Evolutionary conservation across 2,329 filamentous ascomycete species (phyloP).

Genomic region (Penicillium concentricum): DNA sequence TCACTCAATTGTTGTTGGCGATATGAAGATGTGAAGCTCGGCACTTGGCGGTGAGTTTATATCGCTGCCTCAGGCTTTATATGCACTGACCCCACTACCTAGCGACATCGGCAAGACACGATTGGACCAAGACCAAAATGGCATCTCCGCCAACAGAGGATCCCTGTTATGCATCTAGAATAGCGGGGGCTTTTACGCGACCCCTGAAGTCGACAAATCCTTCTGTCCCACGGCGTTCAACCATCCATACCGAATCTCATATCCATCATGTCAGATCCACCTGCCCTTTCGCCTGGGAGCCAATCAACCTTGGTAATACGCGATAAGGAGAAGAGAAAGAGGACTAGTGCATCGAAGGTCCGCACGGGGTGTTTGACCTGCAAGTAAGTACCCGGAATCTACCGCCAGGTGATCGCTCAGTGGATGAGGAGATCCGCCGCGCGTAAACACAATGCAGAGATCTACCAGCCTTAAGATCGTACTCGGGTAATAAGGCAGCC

Average conservation of each 20-base stretch:
- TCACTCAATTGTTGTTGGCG: neutral
- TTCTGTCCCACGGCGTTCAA: neutral
- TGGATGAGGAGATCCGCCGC: neutral
- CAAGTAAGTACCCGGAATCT: slow-evolving; percentile 2
- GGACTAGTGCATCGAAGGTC: slow-evolving; percentile 2
- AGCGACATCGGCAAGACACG: neutral
- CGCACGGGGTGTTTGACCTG: slow-evolving; percentile 7
- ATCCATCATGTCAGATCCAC: neutral
- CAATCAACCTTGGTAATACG: neutral
- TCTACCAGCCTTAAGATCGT: neutral
- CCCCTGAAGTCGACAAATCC: neutral
- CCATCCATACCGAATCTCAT: neutral
- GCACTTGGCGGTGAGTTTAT: neutral
- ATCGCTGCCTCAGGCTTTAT: neutral
- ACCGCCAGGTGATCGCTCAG: neutral
- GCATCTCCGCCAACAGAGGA: neutral
- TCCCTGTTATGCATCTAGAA: neutral
- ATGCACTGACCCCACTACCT: neutral
- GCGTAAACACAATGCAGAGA: neutral
- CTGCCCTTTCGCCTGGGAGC: neutral
- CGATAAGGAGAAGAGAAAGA: neutral
- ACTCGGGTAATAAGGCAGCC: neutral
- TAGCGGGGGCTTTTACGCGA: slow-evolving; percentile 1
- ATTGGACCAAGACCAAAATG: neutral
- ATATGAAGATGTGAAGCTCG: neutral